phyloP scores from a whole-genome alignment of 2,329 filamentous ascomycete species.

The Arthrobotrys megalospora region DNA sequence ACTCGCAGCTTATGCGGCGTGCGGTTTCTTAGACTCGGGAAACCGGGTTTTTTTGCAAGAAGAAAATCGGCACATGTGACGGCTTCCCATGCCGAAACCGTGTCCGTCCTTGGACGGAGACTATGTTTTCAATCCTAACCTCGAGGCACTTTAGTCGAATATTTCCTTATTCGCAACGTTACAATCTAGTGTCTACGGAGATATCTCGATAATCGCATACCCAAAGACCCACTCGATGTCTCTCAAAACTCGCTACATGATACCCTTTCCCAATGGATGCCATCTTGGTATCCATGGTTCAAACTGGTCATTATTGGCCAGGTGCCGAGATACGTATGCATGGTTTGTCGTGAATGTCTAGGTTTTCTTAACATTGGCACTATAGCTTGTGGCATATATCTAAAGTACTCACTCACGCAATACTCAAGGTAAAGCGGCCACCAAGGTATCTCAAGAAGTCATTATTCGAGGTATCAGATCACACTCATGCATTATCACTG shows the following conservation, averaged over 20 bases:
- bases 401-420: too few species aligned
- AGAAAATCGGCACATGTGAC: conserved; percentile 1
- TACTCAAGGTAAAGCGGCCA: too few species aligned
- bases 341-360: conserved; percentile 5
- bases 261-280: conserved; percentile 23
- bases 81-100: conserved; percentile 20
- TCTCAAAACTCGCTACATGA: conserved; percentile 36
- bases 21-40: conserved; percentile 6
- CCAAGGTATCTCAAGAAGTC: too few species aligned
- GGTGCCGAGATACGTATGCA: not conserved
- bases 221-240: conserved; percentile 24
- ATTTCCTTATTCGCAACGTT: conserved; percentile 9
- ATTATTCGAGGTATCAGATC: too few species aligned
- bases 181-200: conserved; percentile 27
- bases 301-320: conserved; percentile 6
- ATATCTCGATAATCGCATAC: conserved; percentile 14
- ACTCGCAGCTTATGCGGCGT: conserved; percentile 15
- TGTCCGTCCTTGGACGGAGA: conserved; percentile 6
- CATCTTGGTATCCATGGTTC: conserved; percentile 22
- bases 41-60: not conserved
- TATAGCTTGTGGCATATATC: too few species aligned
- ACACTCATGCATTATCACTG: not conserved
- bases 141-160: conserved; percentile 1
- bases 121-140: conserved; percentile 25
- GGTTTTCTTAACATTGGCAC: too few species aligned